A percentile compares a stretch with the other conserved stretches of the same genome.
Evolutionary conservation across 129 eudicot species (phyloP).

Genomic region (Chrysanthemum seticuspe): DNA sequence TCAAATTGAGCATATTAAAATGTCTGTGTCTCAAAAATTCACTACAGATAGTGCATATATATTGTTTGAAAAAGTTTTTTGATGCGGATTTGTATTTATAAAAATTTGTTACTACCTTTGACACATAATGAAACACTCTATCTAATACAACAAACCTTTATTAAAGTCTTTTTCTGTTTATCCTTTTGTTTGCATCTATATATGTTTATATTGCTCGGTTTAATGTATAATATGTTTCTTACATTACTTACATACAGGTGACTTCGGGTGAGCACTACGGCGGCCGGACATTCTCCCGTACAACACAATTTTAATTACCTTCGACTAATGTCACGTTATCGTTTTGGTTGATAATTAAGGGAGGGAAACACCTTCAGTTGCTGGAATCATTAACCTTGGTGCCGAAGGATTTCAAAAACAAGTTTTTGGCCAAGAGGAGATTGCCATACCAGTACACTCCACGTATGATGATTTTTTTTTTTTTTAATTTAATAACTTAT

Average conservation of each 20-base stretch:
- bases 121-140: no score
- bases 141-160: no score
- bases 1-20: no score
- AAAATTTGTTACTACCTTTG: no score
- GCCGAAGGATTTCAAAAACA: conserved; percentile 98
- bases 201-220: background rate
- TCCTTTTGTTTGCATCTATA: no score
- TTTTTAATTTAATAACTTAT: background rate
- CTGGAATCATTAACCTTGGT: conserved; percentile 97
- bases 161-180: no score
- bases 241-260: conserved; percentile 36
- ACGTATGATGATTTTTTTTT: conserved; percentile 52
- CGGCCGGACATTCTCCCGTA: conserved; percentile 87
- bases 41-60: no score
- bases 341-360: conserved; percentile 39
- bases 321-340: conserved; percentile 10
- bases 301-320: conserved; percentile 59
- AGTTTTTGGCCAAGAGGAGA: conserved; percentile 97
- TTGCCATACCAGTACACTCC: conserved; percentile 94
- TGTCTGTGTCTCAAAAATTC: no score
- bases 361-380: conserved; percentile 98
- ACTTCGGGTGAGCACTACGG: conserved; percentile 58
- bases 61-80: no score
- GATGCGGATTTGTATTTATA: no score
- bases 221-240: conserved; percentile 1